Conservation (phyloP, 345 rosid species). For the Lepidium aucheri region DNA sequence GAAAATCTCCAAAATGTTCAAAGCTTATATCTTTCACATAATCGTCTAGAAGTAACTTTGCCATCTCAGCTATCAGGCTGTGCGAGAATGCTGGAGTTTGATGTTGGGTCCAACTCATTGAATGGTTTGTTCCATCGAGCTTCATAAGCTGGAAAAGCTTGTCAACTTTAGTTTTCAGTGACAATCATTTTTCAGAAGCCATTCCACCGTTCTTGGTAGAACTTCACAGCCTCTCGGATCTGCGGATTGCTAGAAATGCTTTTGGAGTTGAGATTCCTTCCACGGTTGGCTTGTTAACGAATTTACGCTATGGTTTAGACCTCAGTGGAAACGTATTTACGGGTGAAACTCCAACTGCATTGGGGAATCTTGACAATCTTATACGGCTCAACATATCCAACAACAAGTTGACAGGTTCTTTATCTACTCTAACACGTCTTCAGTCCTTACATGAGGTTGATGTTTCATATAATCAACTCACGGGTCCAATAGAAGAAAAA, state of each 20-base stretch:
- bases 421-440: slow-evolving; percentile 36
- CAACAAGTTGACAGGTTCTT: slow-evolving; percentile 61
- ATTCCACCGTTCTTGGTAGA: slow-evolving; percentile 53
- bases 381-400: slow-evolving; percentile 49
- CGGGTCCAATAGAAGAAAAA: slow-evolving; percentile 51
- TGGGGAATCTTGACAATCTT: slow-evolving; percentile 40
- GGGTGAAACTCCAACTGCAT: slow-evolving; percentile 46
- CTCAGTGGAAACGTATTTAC: slow-evolving; percentile 55
- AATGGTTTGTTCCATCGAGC: slow-evolving; percentile 47
- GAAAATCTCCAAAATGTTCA: slow-evolving; percentile 44
- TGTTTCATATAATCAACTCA: slow-evolving; percentile 51
- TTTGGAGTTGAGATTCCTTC: slow-evolving; percentile 64
- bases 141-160: slow-evolving; percentile 46
- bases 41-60: slow-evolving; percentile 51
- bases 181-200: slow-evolving; percentile 50
- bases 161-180: slow-evolving; percentile 46
- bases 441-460: slow-evolving; percentile 34
- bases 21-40: slow-evolving; percentile 46
- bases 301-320: slow-evolving; percentile 45
- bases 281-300: slow-evolving; percentile 41
- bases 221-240: slow-evolving; percentile 36
- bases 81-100: slow-evolving; percentile 32
- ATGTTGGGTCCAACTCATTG: slow-evolving; percentile 53
- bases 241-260: slow-evolving; percentile 54
- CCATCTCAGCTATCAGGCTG: slow-evolving; percentile 60